Base-by-base conservation (phyloP, 2,329 filamentous ascomycete genomes). In the Colletotrichum spaethianum region DNA sequence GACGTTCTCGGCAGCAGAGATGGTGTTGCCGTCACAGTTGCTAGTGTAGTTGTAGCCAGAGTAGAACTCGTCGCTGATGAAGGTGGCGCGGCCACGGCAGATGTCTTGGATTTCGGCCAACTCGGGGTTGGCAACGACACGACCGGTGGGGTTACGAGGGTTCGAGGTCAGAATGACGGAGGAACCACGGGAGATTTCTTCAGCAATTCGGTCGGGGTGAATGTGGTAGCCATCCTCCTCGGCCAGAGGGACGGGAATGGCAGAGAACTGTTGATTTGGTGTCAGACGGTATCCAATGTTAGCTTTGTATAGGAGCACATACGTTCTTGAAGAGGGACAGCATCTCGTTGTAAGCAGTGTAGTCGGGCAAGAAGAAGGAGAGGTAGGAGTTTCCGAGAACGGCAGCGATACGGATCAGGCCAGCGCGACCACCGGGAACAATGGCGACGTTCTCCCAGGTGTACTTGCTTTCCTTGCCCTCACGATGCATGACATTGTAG, bases 311-410 rank as follows among this genome's bases (percentile, higher is more conserved):
- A 33, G 12, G 36, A 23, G 28, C 9, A 69, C 88, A 77, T 78
- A 91, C 90, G 82, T 98, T 98, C 84, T 94, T 95, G 89, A 98
- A 98, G 71, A 98, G 86, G 70, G 92, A 94, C 84, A 98, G 84
- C 95, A 98, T 98, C 86, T 98, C 95, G 79, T 97, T 98, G 87
- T 98, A 98, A 2, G 96, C 96, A 3, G 95, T 98, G 85, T 98
- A 98, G 82, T 98, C 93, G 56, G 94, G 94, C 80, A 97, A 94
- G 83, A 97, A 98, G 88, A 98, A 98, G 52, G 93, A 94, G 74
- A 98, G 87, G 79, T 97, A 97, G 67, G 95, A 92, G 81, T 97
- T 97, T 75, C 96, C 96, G 76, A 98, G 85, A 7, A 98, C 95
- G 63, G 96, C 96, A 26, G 96, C 96, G 80, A 98, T 98, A 77